Percentiles rank a stretch among this genome's conserved stretches.
Conservation (phyloP, 805 yeast species). For the Yarrowia phangngaensis region DNA sequence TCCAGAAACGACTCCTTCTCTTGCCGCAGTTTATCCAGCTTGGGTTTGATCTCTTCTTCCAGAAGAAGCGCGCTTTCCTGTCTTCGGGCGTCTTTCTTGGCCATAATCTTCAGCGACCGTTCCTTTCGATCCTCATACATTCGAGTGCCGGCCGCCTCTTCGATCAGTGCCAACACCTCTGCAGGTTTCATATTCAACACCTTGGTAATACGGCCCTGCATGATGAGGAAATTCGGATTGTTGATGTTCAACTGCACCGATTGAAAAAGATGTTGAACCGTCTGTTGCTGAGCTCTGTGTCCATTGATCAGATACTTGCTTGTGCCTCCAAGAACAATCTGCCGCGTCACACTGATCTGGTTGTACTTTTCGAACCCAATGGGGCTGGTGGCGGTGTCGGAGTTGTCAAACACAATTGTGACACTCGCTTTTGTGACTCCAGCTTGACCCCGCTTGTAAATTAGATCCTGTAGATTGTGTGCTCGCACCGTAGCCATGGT, state of each 20-base stretch:
- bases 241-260: constrained; percentile 93
- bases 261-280: constrained; percentile 85
- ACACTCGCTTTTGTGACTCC: constrained; percentile 97
- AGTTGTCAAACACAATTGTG: constrained; percentile 88
- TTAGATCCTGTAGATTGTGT: constrained; percentile 84
- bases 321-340: constrained; percentile 83
- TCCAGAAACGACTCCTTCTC: constrained; percentile 83
- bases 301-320: constrained; percentile 93
- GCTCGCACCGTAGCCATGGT: constrained; percentile 96
- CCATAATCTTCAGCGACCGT: constrained; percentile 86
- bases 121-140: constrained; percentile 92
- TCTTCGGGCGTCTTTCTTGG: constrained; percentile 81
- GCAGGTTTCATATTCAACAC: constrained; percentile 93
- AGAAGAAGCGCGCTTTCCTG: constrained; percentile 69
- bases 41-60: constrained; percentile 88
- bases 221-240: constrained; percentile 92
- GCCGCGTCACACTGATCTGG: constrained; percentile 87
- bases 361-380: constrained; percentile 76
- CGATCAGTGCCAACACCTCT: constrained; percentile 84
- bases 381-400: constrained; percentile 72
- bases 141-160: constrained; percentile 97
- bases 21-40: constrained; percentile 69
- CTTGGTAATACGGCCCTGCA: constrained; percentile 98
- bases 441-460: constrained; percentile 96
- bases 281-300: constrained; percentile 91